Base-by-base conservation (phyloP, 441 rosid genomes). In the Melastoma candidum region DNA sequence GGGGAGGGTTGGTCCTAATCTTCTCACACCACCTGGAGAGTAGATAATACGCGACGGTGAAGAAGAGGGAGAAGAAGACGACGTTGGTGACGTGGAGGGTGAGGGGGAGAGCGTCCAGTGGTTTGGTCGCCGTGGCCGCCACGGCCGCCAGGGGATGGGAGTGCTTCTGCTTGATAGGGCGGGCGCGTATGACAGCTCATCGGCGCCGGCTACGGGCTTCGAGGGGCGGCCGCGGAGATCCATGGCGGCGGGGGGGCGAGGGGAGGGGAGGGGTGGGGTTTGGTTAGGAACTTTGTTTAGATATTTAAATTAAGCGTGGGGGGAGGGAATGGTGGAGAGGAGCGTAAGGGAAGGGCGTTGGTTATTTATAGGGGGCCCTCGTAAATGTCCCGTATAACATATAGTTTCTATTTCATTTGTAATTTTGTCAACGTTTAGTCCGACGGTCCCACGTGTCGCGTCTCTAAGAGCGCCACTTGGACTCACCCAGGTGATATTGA, bases 141-240 rank as follows among this genome's bases (percentile, higher is more conserved):
- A 1, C 51, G 54, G 39, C 36, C 26, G 44, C 48, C 29, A 1
- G 12, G 12, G 7, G 10, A 26, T 32, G 63, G 50, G 46, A 48
- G 29, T 9, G 63, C 7, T 22, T 1, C 45, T 32, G 1, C 3
- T 26, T 12, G 14, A 17, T 44, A 11, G 29, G 46, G 12, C 9
- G 9, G 2, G 11, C 2, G 39, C 36, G 9, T 51, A 12, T 9
- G 32, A 17, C 22, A 50, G 50, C 12, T 44, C 46, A 2, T 46
- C 51, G 2, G 17, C 11, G 6, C 12, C 41, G 7, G 41, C 6
- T 7, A 52, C 51, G 26, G 53, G 17, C 48, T 53, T 47, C 2
- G 14, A 4, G 10, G 32, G 44, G 43, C 63, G 26, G 24, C 68
- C 58, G 49, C 68, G 59, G 12, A 43, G 43, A 48, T 64, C 68